Evolutionary conservation across 2,329 filamentous ascomycete genomes (phyloP).

Genomic region (Fusarium sp.): DNA sequence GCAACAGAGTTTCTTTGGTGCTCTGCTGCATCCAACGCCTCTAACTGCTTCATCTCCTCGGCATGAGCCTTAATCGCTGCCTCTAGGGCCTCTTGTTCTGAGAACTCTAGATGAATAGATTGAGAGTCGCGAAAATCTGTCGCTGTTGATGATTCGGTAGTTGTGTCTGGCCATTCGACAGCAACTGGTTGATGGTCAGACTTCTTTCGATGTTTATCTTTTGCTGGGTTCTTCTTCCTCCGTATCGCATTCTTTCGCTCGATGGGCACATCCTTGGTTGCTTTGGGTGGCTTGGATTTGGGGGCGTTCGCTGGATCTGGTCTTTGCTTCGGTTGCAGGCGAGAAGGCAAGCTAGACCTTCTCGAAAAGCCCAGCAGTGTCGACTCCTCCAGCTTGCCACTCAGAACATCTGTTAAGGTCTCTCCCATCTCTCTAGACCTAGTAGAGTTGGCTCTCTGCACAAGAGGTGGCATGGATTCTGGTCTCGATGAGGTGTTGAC

Average conservation of each 20-base stretch:
- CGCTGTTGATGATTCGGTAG: background rate
- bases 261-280: slow-evolving; percentile 12
- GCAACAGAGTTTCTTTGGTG: background rate
- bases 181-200: slow-evolving; percentile 5
- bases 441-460: background rate
- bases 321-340: slow-evolving; percentile 44
- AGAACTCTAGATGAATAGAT: slow-evolving; percentile 14
- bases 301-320: background rate
- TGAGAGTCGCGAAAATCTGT: background rate
- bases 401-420: background rate
- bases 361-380: slow-evolving; percentile 5
- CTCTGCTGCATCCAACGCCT: slow-evolving; percentile 16
- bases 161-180: slow-evolving; percentile 21
- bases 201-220: background rate
- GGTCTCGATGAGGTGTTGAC: background rate
- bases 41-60: slow-evolving; percentile 28
- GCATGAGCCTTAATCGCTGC: slow-evolving; percentile 32
- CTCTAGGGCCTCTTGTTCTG: slow-evolving; percentile 31
- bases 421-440: background rate
- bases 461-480: background rate
- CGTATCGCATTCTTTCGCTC: slow-evolving; percentile 34
- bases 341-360: slow-evolving; percentile 43
- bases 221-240: slow-evolving; percentile 25
- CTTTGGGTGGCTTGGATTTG: background rate
- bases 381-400: background rate